Base-by-base conservation (phyloP, 1,284 basidiomycete species). In the Serendipita sp. region DNA sequence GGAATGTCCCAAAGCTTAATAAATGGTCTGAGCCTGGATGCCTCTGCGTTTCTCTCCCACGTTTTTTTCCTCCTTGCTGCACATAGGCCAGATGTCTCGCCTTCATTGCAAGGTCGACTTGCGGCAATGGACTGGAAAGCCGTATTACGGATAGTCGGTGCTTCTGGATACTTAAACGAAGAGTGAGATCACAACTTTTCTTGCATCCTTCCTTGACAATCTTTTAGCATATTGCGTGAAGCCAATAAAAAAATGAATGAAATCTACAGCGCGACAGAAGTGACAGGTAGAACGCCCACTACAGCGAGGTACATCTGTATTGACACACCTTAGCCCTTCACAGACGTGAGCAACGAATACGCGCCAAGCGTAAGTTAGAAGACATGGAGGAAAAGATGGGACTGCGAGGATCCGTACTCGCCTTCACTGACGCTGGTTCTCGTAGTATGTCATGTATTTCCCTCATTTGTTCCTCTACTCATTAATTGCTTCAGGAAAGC, bases 71-170 rank as follows among this genome's bases (percentile, higher is more conserved):
- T 42, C 3, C 61, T 64, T 58, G 64, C 61, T 2, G 44, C 42
- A 44, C 61, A 64, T 45, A 44, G 64, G 17, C 42, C 47, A 1
- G 41, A 34, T 30, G 61, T 58, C 32, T 55, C 61, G 26, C 60
- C 38, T 10, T 34, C 61, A n/a, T 53, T 62, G 32, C 64, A 64
- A 13, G 45, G 41, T 45, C 61, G 64, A 12, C 26, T 60, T 13
- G 49, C 22, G n/a, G 32, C 64, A 2, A 60, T 64, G 50, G 53
- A 50, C n/a, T 64, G 64, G 64, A 34, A 44, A 34, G 44, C 53
- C 6, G 26, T 35, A 10, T n/a, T 58, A 8, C 17, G n/a, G 10
- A 26, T 34, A n/a, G 15, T 58, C 53, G n/a, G 30, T 10, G 8
- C 53, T 2, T n/a, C 53, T 6, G 53, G 53, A 10, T n/a, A 10